Conservation (phyloP, 495 filamentous ascomycete species). For the Platismatia glauca region DNA sequence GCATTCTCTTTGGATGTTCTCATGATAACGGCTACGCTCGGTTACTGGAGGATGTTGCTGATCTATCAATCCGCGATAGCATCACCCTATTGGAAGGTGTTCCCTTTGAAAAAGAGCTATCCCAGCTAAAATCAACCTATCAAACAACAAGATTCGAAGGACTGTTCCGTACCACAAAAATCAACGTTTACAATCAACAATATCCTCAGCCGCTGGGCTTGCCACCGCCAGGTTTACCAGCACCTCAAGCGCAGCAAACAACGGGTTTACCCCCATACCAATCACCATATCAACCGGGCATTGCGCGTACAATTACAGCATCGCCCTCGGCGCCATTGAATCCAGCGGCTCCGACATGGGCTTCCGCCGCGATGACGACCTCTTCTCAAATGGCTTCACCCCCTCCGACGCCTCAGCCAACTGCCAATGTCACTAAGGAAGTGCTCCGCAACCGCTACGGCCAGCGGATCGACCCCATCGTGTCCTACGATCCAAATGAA, state of each 20-base stretch:
- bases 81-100: constrained; percentile 69
- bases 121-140: constrained; percentile 43
- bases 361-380: constrained; percentile 29
- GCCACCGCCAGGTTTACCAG: constrained; percentile 9
- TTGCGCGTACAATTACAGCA: constrained; percentile 5
- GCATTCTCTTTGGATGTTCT: constrained; percentile 70
- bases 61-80: constrained; percentile 44
- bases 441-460: constrained; percentile 65
- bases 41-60: constrained; percentile 56
- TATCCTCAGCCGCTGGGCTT: constrained; percentile 11
- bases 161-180: constrained; percentile 60
- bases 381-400: constrained; percentile 24
- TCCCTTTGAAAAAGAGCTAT: constrained; percentile 59
- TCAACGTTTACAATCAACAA: constrained; percentile 29
- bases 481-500: constrained; percentile 48
- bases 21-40: constrained; percentile 66
- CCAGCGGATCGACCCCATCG: constrained; percentile 58
- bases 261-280: constrained; percentile 20
- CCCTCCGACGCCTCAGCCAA: constrained; percentile 27
- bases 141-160: constrained; percentile 50
- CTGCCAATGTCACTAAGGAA: constrained; percentile 40
- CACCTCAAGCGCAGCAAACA: constrained; percentile 26
- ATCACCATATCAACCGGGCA: constrained; percentile 35
- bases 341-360: constrained; percentile 29
- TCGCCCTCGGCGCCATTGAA: constrained; percentile 29